phyloP scores from a whole-genome alignment of 2,329 filamentous ascomycete genomes.

The Neophaeococcomyces aloes region DNA sequence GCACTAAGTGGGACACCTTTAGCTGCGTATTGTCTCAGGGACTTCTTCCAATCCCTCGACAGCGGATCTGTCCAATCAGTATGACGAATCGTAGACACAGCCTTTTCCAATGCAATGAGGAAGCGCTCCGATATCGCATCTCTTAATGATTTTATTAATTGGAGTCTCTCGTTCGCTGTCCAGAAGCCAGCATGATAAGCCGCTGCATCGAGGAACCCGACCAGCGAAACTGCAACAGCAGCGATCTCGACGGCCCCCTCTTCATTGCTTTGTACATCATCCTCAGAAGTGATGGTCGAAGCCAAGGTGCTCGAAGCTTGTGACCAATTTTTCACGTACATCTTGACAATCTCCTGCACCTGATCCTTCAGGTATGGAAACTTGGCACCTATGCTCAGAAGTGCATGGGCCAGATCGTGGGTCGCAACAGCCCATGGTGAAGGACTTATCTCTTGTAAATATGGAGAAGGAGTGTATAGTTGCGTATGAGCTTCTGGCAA shows the following conservation, averaged over 20 bases:
- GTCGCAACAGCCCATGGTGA: constrained; percentile 81
- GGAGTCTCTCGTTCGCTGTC: constrained; percentile 61
- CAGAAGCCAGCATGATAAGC: constrained; percentile 72
- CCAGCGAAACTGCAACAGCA: constrained; percentile 70
- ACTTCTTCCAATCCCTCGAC: constrained; percentile 78
- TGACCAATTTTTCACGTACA: constrained; percentile 62
- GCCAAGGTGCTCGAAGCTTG: constrained; percentile 48
- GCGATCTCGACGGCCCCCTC: constrained; percentile 54
- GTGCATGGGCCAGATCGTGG: constrained; percentile 64
- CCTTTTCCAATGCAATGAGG: constrained; percentile 75
- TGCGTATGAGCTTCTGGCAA: constrained; percentile 76
- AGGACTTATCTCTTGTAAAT: constrained; percentile 70
- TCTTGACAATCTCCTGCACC: constrained; percentile 56
- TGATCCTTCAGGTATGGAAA: constrained; percentile 58
- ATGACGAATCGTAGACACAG: constrained; percentile 82
- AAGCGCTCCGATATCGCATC: constrained; percentile 73
- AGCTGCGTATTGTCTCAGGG: constrained; percentile 70
- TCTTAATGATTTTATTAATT: constrained; percentile 60
- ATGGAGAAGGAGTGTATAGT: constrained; percentile 65
- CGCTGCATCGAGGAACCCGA: constrained; percentile 80
- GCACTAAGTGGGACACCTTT: constrained; percentile 74
- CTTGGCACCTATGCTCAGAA: constrained; percentile 68
- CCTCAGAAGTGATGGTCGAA: constrained; percentile 45
- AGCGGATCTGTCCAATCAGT: constrained; percentile 54
- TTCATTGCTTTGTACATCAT: constrained; percentile 42